Conservation (phyloP, 2,329 filamentous ascomycete species). For the Phaeomoniella chlamydospora region DNA sequence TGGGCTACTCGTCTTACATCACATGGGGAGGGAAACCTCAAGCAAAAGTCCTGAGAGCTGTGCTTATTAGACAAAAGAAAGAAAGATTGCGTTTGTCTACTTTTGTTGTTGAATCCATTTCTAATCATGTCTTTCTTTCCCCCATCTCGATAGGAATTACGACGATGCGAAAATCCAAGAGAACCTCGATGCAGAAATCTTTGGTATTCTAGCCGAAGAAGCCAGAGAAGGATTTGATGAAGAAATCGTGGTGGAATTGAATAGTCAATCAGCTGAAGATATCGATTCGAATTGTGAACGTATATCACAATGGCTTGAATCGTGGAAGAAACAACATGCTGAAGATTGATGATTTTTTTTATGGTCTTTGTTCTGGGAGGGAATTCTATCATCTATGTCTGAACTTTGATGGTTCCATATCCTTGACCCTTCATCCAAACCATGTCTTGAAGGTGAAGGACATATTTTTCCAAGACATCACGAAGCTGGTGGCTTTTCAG, state of each 20-base stretch:
- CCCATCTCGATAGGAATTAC: constrained; percentile 47
- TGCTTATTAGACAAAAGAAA: too few relatives aligned
- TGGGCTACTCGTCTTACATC: too few relatives aligned
- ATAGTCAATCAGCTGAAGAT: constrained; percentile 67
- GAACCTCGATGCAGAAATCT: constrained; percentile 94
- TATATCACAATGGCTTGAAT: constrained; percentile 65
- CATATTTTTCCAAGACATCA: constrained; percentile 8
- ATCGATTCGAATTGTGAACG: constrained; percentile 80
- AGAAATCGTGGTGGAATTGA: constrained; percentile 78
- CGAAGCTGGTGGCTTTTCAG: constrained; percentile 11
- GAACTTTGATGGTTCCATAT: too few relatives aligned
- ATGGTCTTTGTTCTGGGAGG: neutral
- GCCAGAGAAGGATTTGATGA: constrained; percentile 74
- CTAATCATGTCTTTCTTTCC: neutral
- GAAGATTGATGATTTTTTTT: neutral
- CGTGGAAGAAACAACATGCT: constrained; percentile 53
- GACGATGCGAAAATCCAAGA: constrained; percentile 80
- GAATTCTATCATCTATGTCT: neutral
- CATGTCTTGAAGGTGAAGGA: neutral
- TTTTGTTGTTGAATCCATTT: too few relatives aligned
- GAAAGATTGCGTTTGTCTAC: too few relatives aligned
- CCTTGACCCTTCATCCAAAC: too few relatives aligned
- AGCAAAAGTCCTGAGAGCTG: too few relatives aligned
- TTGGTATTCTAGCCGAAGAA: constrained; percentile 86
- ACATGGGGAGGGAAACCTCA: too few relatives aligned